These are phyloP conservation scores for Macrolepiota fuliginosa DNA, from an alignment of 768 basidiomycete species.

Conservation along the genomic window DNA sequence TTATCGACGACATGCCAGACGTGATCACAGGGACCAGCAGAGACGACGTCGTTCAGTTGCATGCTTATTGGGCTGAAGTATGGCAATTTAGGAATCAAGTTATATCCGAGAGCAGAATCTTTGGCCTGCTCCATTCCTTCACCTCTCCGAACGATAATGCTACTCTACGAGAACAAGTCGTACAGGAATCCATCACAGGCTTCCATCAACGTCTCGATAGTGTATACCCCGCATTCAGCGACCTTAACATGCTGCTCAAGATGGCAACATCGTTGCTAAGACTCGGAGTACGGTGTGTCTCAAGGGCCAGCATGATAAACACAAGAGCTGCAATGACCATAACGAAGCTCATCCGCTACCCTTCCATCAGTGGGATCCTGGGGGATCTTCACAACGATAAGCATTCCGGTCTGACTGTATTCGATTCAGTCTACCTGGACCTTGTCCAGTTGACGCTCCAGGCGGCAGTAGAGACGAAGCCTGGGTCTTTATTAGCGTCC, in stretches of 20 bases:
- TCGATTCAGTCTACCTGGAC: conserved; percentile 43
- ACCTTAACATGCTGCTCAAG: conserved; percentile 67
- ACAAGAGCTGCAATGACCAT: conserved; percentile 21
- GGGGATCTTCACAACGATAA: conserved; percentile 7
- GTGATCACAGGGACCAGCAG: conserved; percentile 30
- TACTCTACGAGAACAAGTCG: conserved; percentile 56
- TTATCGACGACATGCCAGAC: conserved; percentile 24
- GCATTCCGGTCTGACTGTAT: conserved; percentile 29
- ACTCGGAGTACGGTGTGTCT: conserved; percentile 60
- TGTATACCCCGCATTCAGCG: conserved; percentile 67
- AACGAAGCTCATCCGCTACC: conserved; percentile 49
- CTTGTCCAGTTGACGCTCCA: conserved; percentile 48
- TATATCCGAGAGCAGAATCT: conserved; percentile 23
- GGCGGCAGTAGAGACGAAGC: conserved; percentile 36
- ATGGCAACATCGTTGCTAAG: conserved; percentile 64
- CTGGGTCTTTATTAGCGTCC: conserved; percentile 24
- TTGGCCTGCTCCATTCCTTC: conserved; percentile 30
- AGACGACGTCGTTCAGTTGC: conserved; percentile 46
- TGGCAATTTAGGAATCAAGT: conserved; percentile 69
- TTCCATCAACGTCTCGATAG: conserved; percentile 71
- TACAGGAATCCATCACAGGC: conserved; percentile 77
- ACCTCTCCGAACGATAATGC: conserved; percentile 20
- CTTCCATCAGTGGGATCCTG: conserved; percentile 32
- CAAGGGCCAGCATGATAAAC: conserved; percentile 16
- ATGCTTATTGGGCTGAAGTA: conserved; percentile 75